Base-by-base conservation (phyloP, 257 asterid genomes). In the Perilla frutescens region DNA sequence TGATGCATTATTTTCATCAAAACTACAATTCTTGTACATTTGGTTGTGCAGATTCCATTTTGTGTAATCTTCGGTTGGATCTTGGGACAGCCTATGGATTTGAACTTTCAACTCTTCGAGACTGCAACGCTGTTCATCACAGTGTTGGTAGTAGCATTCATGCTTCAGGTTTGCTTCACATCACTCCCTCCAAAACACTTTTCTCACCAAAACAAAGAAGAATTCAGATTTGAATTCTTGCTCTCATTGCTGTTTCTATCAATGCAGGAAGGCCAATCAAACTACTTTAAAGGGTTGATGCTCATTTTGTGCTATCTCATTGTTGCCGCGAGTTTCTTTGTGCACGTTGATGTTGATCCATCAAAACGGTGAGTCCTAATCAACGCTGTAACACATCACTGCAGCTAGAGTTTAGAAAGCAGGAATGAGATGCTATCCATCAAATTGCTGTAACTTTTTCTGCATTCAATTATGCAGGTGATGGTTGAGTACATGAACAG, bases 81-180 rank as follows among this genome's bases (percentile, higher is more conserved):
- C 71, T 79, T 92, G 92, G 99, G 96, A 56, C 81, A 87, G 91
- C 89, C 86, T 12, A 94, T 94, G 99, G 98, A 91, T 86, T 79
- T 94, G 96, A 94, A 94, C 83, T 90, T 94, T 75, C 95, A 92
- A 71, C 96, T 94, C 71, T 94, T 94, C n/a, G 98, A 94, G 85
- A 94, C 99, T 11, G 96, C 99, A 26, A 88, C 97, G 0, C 89
- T 94, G 43, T 94, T 91, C 79, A 94, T 94, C 81, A 92, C 98
- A 0, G 99, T 94, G 72, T 80, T 94, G 61, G 99, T 94, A 36
- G 99, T 91, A 77, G 99, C 97, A n/a, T 92, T 94, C 77, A 90
- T 94, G 98, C 87, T 94, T 81, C 98, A 94, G 97, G 98, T 94
- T 81, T 59, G 84, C 39, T 39, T 36, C 9, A 20, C 26, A 20